Base-by-base conservation (phyloP, 768 basidiomycete genomes). In the Hemileccinum impolitum region DNA sequence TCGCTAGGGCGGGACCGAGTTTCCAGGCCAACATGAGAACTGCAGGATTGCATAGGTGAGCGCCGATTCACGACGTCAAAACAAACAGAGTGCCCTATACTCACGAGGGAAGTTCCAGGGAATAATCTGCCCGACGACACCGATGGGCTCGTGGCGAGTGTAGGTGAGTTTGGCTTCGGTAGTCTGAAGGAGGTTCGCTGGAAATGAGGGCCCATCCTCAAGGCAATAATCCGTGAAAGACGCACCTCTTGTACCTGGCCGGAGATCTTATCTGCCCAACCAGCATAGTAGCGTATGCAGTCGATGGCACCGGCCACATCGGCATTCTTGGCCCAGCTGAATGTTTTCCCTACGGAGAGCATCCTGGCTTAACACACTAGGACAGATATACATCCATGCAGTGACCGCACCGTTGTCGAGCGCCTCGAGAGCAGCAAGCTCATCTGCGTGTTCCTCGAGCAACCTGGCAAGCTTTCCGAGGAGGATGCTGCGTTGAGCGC, bases 181-280 rank as follows among this genome's bases (percentile, higher is more conserved):
- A 19, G 67, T 66, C 70, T 78, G 42, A 23, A 23, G 6, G 23
- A 23, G 23, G 23, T 23, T 23, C 3, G 6, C 6, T 42, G 15
- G 18, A 6, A 38, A 8, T 63, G 15, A 52, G 25, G 19, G 34
- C 4, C 8, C 14, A 8, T 1, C 4, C 15, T 3, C 15, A 5
- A 28, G 8, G 11, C 10, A 31, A 28, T 11, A 23, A 11, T 14
- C 12, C 25, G n/a, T 30, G 14, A 2, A 8, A 21, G 35, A 30
- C 48, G 3, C 15, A 61, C 62, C 54, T 92, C 88, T 63, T 91
- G 82, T 8, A 81, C 82, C 65, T 89, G 79, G 6, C 88, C 90
- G 5, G 76, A 72, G 45, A 87, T 69, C 71, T 94, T 95, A 72
- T 94, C 93, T 18, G 91, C 89, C 84, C 89, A 90, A 15, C 93